Percentiles rank a stretch among this genome's conserved stretches.
Evolutionary conservation across 1,284 basidiomycete species (phyloP).

Genomic region (Cutaneotrichosporon daszewskae): DNA sequence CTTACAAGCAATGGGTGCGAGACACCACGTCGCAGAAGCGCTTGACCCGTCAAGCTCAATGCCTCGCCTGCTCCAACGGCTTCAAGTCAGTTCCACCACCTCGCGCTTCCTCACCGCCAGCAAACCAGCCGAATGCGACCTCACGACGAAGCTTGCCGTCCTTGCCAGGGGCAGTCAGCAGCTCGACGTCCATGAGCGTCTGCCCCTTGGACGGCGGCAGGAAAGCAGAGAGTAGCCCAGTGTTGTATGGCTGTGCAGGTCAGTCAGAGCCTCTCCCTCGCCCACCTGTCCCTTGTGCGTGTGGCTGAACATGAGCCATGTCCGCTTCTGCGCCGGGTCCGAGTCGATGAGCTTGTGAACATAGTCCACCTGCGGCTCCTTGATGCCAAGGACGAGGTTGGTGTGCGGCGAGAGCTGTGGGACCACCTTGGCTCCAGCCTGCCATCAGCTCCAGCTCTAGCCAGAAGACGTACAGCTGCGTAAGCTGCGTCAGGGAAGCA

Average conservation of each 20-base stretch:
- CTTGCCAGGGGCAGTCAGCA: constrained; percentile 54
- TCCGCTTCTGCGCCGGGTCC: constrained; percentile 26
- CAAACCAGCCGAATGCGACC: constrained; percentile 83
- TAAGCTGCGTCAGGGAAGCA: constrained; percentile 65
- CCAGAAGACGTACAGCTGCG: constrained; percentile 53
- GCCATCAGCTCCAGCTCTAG: constrained; percentile 2
- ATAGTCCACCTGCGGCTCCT: constrained; percentile 67
- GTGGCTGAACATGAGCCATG: constrained; percentile 75
- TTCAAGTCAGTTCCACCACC: constrained; percentile 30
- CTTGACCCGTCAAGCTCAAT: constrained; percentile 68
- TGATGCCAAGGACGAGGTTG: constrained; percentile 77
- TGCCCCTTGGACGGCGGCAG: constrained; percentile 49
- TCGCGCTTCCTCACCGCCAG: constrained; percentile 58
- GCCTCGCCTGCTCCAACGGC: constrained; percentile 80
- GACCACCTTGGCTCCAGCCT: constrained; percentile 71
- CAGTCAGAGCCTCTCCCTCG: not conserved
- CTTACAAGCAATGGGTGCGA: constrained; percentile 75
- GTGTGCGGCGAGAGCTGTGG: constrained; percentile 56
- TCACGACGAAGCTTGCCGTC: constrained; percentile 60
- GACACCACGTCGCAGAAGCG: constrained; percentile 68
- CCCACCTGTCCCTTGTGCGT: constrained; percentile 61
- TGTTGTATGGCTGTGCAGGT: constrained; percentile 67
- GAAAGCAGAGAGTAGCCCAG: constrained; percentile 65
- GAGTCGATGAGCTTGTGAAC: constrained; percentile 44
- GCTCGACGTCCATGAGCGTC: constrained; percentile 75